Evolutionary conservation across 2,329 filamentous ascomycete genomes (phyloP).

Genomic region (Phaeosphaeria sp.): DNA sequence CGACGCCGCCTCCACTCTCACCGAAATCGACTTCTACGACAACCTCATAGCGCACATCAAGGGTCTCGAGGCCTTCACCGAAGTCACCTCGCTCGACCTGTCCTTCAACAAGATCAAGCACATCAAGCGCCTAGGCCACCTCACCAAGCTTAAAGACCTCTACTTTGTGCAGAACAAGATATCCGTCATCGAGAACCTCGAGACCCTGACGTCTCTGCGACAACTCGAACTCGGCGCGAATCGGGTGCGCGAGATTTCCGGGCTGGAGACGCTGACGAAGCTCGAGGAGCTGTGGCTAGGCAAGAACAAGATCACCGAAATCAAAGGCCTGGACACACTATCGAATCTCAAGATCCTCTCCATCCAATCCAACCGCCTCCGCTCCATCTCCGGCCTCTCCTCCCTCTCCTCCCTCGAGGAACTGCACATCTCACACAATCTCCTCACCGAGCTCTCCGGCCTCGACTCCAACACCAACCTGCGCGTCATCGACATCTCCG

Average conservation of each 20-base stretch:
- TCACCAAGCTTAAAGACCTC: slow-evolving; percentile 79
- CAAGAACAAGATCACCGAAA: slow-evolving; percentile 93
- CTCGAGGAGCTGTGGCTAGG: slow-evolving; percentile 93
- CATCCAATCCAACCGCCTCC: slow-evolving; percentile 94
- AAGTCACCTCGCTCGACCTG: slow-evolving; percentile 82
- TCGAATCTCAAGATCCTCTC: slow-evolving; percentile 85
- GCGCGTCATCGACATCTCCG: slow-evolving; percentile 84
- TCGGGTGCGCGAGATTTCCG: slow-evolving; percentile 85
- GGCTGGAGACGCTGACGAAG: slow-evolving; percentile 76
- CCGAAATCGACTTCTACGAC: slow-evolving; percentile 94
- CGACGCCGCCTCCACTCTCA: slow-evolving; percentile 68
- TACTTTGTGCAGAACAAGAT: slow-evolving; percentile 98
- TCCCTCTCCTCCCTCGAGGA: slow-evolving; percentile 81
- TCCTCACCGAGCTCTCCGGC: slow-evolving; percentile 77
- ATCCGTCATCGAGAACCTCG: slow-evolving; percentile 81
- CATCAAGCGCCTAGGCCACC: slow-evolving; percentile 84
- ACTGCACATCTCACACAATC: slow-evolving; percentile 94
- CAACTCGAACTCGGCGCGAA: slow-evolving; percentile 94
- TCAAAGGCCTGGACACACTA: slow-evolving; percentile 77
- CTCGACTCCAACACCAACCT: slow-evolving; percentile 62
- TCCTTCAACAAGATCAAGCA: slow-evolving; percentile 99
- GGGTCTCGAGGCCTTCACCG: slow-evolving; percentile 77
- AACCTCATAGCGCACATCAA: slow-evolving; percentile 90
- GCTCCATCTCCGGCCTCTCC: slow-evolving; percentile 76
- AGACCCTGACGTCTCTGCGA: slow-evolving; percentile 74